phyloP scores from a whole-genome alignment of 2,329 filamentous ascomycete species.

The Xylariaceae sp. region DNA sequence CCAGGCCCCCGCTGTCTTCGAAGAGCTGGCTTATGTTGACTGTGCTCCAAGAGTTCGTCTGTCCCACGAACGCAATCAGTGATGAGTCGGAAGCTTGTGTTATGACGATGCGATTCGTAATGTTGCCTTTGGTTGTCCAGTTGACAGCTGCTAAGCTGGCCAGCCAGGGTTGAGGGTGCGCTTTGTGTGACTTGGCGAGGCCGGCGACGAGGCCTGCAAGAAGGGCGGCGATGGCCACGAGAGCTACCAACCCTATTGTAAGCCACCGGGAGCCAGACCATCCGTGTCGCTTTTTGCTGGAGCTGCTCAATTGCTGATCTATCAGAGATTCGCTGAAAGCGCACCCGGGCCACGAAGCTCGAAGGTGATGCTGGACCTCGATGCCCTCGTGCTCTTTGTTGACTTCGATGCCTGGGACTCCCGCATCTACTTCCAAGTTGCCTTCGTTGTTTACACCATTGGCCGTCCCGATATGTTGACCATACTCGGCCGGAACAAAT shows the following conservation, averaged over 20 bases:
- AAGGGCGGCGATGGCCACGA: not conserved
- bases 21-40: slow-evolving; percentile 6
- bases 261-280: too few species aligned
- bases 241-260: not conserved
- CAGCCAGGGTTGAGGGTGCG: not conserved
- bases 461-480: not conserved
- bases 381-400: slow-evolving; percentile 3
- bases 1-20: slow-evolving; percentile 1
- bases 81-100: slow-evolving; percentile 2
- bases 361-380: too few species aligned
- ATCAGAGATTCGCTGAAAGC: too few species aligned
- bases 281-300: too few species aligned
- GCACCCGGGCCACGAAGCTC: too few species aligned
- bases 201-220: too few species aligned
- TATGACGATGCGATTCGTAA: slow-evolving; percentile 1
- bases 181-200: too few species aligned
- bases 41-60: not conserved
- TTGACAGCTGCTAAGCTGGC: slow-evolving; percentile 1
- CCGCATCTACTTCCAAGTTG: slow-evolving; percentile 1
- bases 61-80: slow-evolving; percentile 2
- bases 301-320: too few species aligned
- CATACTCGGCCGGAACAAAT: not conserved
- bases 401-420: slow-evolving; percentile 1
- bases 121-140: slow-evolving; percentile 2
- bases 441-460: not conserved